phyloP scores from a whole-genome alignment of 2,329 filamentous ascomycete genomes.

The Fusarium temperatum region DNA sequence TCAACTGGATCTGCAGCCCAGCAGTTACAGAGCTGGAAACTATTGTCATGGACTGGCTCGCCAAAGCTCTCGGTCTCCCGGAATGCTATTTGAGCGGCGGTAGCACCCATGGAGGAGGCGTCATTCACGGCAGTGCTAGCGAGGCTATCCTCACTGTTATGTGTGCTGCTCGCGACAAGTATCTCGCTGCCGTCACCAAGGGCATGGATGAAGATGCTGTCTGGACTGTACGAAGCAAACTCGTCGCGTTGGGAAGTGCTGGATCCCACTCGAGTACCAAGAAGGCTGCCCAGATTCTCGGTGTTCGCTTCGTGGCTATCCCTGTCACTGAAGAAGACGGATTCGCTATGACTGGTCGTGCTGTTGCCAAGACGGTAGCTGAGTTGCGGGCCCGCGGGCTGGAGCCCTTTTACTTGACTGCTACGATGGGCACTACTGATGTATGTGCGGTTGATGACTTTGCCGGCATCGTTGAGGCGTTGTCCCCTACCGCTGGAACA shows the following conservation, averaged over 20 bases:
- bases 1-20: constrained; percentile 97
- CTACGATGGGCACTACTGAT: constrained; percentile 87
- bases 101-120: constrained; percentile 79
- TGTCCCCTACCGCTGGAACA: constrained; percentile 45
- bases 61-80: constrained; percentile 77
- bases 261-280: constrained; percentile 85
- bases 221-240: constrained; percentile 58
- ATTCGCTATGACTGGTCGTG: constrained; percentile 77
- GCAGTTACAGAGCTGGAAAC: constrained; percentile 96
- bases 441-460: constrained; percentile 91
- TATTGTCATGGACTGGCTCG: constrained; percentile 91
- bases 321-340: constrained; percentile 68
- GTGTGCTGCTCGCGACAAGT: constrained; percentile 86
- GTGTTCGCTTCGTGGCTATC: constrained; percentile 79
- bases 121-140: constrained; percentile 90
- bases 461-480: constrained; percentile 66
- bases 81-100: constrained; percentile 77
- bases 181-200: constrained; percentile 67
- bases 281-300: constrained; percentile 87
- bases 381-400: constrained; percentile 73
- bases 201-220: constrained; percentile 78
- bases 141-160: constrained; percentile 89
- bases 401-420: constrained; percentile 86
- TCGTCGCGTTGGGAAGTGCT: constrained; percentile 84
- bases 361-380: constrained; percentile 56